These are phyloP conservation scores for Malus hybrid DNA, from an alignment of 331 rosid species.

Conservation along the genomic window DNA sequence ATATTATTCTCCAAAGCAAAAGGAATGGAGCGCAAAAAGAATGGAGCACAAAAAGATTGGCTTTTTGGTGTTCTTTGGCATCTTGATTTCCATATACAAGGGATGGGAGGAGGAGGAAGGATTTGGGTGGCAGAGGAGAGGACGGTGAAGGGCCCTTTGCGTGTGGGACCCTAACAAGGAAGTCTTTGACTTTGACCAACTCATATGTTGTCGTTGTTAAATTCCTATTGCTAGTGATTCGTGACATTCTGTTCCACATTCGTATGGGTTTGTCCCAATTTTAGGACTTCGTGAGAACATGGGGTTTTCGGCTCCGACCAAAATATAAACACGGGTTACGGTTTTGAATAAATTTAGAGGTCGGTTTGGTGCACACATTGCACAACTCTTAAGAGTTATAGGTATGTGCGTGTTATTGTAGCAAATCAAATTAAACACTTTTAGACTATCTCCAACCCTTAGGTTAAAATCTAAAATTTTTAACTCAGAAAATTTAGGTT, in stretches of 20 bases:
- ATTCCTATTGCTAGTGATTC: not conserved
- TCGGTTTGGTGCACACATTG: not conserved
- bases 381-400: not conserved
- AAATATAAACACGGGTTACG: not conserved
- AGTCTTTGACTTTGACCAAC: slow-evolving; percentile 7
- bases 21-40: slow-evolving; percentile 4
- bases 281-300: not conserved
- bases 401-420: not conserved
- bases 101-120: slow-evolving; percentile 10
- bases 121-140: slow-evolving; percentile 34
- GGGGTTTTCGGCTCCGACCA: not conserved
- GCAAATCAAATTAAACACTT: too few relatives aligned
- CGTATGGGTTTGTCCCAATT: not conserved
- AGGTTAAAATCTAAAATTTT: too few relatives aligned
- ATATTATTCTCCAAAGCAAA: not conserved
- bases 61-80: slow-evolving; percentile 24
- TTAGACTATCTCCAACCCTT: too few relatives aligned
- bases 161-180: slow-evolving; percentile 34
- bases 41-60: slow-evolving; percentile 29
- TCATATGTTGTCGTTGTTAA: not conserved
- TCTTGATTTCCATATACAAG: slow-evolving; percentile 22
- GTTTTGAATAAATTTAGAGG: not conserved
- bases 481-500: too few relatives aligned
- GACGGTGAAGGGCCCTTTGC: slow-evolving; percentile 32
- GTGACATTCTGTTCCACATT: not conserved